phyloP scores from a whole-genome alignment of 2,329 filamentous ascomycete genomes.

The Pyrenochaeta sp. region DNA sequence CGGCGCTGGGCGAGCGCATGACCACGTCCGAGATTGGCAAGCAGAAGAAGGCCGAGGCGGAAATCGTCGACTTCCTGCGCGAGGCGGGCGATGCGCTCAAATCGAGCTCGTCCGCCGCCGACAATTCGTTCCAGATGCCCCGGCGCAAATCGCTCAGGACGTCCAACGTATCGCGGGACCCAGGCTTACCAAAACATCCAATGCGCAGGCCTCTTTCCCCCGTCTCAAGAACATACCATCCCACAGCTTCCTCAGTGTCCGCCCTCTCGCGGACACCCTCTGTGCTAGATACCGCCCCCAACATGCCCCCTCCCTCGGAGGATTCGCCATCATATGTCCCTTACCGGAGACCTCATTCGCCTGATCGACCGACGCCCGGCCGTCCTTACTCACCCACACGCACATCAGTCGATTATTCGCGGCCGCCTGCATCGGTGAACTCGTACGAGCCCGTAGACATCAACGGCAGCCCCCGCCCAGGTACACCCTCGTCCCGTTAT shows the following conservation, averaged over 20 bases:
- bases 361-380: slow-evolving; percentile 52
- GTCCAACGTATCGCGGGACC: slow-evolving; percentile 32
- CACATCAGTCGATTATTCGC: slow-evolving; percentile 67
- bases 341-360: slow-evolving; percentile 61
- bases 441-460: slow-evolving; percentile 87
- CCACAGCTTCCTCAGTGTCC: slow-evolving; percentile 53
- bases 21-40: slow-evolving; percentile 35
- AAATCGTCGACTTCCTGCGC: slow-evolving; percentile 54
- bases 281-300: slow-evolving; percentile 58
- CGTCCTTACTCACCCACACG: slow-evolving; percentile 63
- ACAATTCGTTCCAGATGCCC: slow-evolving; percentile 26
- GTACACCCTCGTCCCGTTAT: slow-evolving; percentile 88
- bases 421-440: slow-evolving; percentile 73
- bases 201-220: slow-evolving; percentile 52
- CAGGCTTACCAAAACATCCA: slow-evolving; percentile 47
- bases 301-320: slow-evolving; percentile 63
- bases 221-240: slow-evolving; percentile 57
- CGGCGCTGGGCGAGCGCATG: slow-evolving; percentile 38
- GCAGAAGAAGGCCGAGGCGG: slow-evolving; percentile 45
- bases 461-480: slow-evolving; percentile 87
- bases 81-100: slow-evolving; percentile 48
- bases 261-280: slow-evolving; percentile 57
- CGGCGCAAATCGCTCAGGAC: slow-evolving; percentile 33
- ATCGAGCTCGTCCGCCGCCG: slow-evolving; percentile 14
- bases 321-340: slow-evolving; percentile 70